phyloP scores from a whole-genome alignment of 306 rosid genomes.

The Pterocarpus macrocarpus region DNA sequence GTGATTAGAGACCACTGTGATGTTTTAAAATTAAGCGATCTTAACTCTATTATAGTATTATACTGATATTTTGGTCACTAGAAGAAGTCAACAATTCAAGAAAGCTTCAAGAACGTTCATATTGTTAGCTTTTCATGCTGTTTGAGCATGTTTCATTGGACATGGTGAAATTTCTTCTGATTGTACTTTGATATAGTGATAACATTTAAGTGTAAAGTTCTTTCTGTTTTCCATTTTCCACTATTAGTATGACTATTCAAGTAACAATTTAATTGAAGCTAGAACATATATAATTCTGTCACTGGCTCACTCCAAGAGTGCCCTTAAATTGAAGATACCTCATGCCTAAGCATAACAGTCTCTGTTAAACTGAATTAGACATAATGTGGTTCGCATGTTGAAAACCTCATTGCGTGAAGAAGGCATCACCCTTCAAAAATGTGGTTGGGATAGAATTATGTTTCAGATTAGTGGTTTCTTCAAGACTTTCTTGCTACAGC shows the following conservation, averaged over 20 bases:
- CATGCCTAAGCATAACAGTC: neutral
- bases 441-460: conserved; percentile 16
- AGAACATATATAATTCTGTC: neutral
- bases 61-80: neutral
- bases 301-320: neutral
- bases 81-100: conserved; percentile 3
- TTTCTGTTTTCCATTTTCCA: neutral
- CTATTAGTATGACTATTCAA: neutral
- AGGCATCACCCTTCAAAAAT: neutral
- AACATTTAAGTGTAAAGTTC: neutral
- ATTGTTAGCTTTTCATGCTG: neutral
- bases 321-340: neutral
- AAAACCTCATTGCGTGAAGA: conserved; percentile 6
- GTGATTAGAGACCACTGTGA: neutral
- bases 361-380: conserved; percentile 5
- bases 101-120: neutral
- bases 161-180: neutral
- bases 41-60: neutral
- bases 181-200: neutral
- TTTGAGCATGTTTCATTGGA: conserved; percentile 1
- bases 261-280: neutral
- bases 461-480: conserved; percentile 15
- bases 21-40: neutral
- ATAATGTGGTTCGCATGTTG: neutral
- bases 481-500: neutral